These are phyloP conservation scores for Psidium guajava DNA, from an alignment of 345 rosid species.

Conservation along the genomic window DNA sequence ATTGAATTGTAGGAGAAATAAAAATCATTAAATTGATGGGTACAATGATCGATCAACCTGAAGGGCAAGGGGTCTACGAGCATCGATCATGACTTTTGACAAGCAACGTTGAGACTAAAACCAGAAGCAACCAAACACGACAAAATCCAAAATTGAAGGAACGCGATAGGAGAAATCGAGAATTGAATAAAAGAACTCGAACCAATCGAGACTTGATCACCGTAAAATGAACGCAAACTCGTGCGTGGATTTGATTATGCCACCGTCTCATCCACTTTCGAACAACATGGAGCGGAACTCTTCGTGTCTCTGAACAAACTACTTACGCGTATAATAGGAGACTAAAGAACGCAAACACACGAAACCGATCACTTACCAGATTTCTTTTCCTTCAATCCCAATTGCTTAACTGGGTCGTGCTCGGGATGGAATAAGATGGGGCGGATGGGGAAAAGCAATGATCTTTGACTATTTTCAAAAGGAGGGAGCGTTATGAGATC, in stretches of 20 bases:
- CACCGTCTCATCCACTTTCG: not conserved
- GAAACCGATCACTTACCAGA: not conserved
- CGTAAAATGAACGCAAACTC: not conserved
- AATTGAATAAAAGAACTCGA: not conserved
- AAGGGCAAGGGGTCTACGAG: not conserved
- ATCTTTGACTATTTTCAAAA: not conserved
- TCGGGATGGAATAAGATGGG: not conserved
- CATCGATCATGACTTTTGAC: not conserved
- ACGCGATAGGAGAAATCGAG: not conserved
- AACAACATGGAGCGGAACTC: not conserved
- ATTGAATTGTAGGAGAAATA: not conserved
- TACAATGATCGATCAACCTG: not conserved
- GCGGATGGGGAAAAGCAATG: not conserved
- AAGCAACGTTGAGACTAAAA: not conserved
- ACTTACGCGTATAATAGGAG: not conserved
- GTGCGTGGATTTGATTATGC: not conserved
- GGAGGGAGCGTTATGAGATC: not conserved
- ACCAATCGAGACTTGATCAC: not conserved
- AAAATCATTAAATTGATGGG: not conserved
- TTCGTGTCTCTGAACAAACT: not conserved
- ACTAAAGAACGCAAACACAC: not conserved
- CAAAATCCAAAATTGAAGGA: not conserved
- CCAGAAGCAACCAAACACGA: not conserved
- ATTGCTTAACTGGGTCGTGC: not conserved
- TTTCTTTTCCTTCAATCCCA: not conserved